Evolutionary conservation across 2,329 filamentous ascomycete genomes (phyloP).

Genomic region (Didymella exigua): DNA sequence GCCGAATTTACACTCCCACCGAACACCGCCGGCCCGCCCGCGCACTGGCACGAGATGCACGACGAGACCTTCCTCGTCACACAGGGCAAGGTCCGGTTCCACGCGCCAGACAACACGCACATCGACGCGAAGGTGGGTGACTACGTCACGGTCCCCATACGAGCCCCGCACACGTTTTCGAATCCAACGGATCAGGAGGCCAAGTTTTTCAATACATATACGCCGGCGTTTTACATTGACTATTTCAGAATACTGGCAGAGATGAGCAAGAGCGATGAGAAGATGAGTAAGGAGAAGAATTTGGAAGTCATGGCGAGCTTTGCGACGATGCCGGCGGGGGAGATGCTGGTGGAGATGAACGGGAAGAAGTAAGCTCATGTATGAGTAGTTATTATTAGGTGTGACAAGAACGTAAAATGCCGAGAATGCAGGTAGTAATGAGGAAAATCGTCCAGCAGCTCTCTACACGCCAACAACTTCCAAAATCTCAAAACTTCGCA

Average conservation of each 20-base stretch:
- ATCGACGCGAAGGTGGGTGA: constrained; percentile 59
- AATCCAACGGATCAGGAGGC: constrained; percentile 62
- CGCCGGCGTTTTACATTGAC: constrained; percentile 62
- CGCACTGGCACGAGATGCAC: constrained; percentile 62
- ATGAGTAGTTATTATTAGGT: not conserved
- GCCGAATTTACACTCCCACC: constrained; percentile 58
- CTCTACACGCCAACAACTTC: constrained; percentile 1
- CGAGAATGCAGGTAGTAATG: not conserved
- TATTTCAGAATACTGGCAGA: constrained; percentile 61
- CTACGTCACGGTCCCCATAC: constrained; percentile 61
- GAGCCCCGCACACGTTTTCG: constrained; percentile 62
- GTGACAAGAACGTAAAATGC: not conserved
- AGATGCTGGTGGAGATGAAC: constrained; percentile 40
- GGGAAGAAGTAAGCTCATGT: constrained; percentile 4
- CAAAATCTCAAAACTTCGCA: constrained; percentile 1
- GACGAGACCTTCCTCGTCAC: constrained; percentile 65
- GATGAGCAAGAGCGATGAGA: constrained; percentile 53
- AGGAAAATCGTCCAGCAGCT: not conserved
- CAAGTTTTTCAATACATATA: constrained; percentile 63
- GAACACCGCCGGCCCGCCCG: constrained; percentile 54
- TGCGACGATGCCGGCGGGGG: constrained; percentile 56
- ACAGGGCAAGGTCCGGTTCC: constrained; percentile 59
- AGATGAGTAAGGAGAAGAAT: constrained; percentile 57
- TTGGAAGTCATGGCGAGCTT: constrained; percentile 57
- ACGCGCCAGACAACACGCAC: constrained; percentile 52